Conservation (phyloP, 495 filamentous ascomycete genomes). For the Penicillium maclennaniae region DNA sequence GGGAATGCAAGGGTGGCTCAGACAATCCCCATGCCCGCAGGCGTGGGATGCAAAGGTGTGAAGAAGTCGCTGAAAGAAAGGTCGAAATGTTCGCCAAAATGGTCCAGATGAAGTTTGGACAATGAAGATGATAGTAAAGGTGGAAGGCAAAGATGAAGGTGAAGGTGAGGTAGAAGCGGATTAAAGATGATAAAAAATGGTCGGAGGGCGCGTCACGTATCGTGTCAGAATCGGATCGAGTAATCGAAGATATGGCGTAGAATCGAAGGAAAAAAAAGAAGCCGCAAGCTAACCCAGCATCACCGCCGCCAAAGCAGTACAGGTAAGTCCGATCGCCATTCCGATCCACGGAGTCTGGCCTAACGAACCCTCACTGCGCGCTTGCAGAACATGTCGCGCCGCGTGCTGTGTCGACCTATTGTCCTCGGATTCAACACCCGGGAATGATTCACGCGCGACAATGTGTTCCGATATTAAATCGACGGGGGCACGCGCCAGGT, state of each 20-base stretch:
- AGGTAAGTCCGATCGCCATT: conserved; percentile 46
- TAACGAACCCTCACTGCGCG: conserved; percentile 42
- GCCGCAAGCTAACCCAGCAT: conserved; percentile 34
- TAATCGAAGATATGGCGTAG: conserved; percentile 13
- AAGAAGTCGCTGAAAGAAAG: conserved; percentile 8
- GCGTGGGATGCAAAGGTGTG: conserved; percentile 15
- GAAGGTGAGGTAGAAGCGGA: neutral
- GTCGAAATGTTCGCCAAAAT: neutral
- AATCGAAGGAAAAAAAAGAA: conserved; percentile 12
- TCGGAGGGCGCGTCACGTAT: conserved; percentile 21
- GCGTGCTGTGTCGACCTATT: neutral
- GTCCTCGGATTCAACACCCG: neutral
- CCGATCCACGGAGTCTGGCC: conserved; percentile 49
- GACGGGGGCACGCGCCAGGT: conserved; percentile 19
- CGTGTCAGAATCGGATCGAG: conserved; percentile 17
- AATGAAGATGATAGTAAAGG: neutral
- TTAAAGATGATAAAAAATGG: neutral
- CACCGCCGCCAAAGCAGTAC: conserved; percentile 42
- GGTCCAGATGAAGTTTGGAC: conserved; percentile 9
- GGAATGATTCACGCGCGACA: conserved; percentile 4
- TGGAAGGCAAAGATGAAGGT: neutral
- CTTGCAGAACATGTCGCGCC: conserved; percentile 26
- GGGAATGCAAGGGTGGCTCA: conserved; percentile 18
- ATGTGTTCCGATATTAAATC: conserved; percentile 29
- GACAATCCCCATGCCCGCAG: conserved; percentile 8